A percentile compares a stretch with the other conserved stretches of the same genome.
phyloP scores from a whole-genome alignment of 345 rosid species.

The Kernera saxatilis region DNA sequence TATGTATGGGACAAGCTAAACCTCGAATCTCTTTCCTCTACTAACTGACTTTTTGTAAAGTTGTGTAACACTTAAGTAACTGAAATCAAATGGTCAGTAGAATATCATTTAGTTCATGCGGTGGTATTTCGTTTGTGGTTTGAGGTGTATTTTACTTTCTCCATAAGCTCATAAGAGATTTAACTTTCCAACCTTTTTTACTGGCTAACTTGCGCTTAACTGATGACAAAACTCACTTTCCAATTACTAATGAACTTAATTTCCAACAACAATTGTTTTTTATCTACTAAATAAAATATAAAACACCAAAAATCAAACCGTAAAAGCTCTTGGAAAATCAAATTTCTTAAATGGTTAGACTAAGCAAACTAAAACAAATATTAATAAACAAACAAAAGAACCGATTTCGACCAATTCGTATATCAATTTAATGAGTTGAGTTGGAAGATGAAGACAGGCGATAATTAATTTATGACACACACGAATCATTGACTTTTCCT shows the following conservation, averaged over 20 bases:
- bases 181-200: neutral
- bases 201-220: too few species aligned
- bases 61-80: neutral
- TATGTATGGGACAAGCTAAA: neutral
- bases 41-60: neutral
- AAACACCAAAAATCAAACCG: neutral
- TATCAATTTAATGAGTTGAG: neutral
- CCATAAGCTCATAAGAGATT: neutral
- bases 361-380: neutral
- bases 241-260: neutral
- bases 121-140: neutral
- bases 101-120: neutral
- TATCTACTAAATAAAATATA: neutral
- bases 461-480: neutral
- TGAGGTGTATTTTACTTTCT: neutral
- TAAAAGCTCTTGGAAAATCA: neutral
- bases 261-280: neutral
- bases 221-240: neutral
- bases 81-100: neutral
- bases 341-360: neutral
- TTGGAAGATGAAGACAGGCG: neutral
- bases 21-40: neutral
- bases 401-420: neutral
- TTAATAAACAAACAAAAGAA: neutral
- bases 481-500: conserved; percentile 1